Conservation (phyloP, 495 filamentous ascomycete species). For the Choiromyces venosus region DNA sequence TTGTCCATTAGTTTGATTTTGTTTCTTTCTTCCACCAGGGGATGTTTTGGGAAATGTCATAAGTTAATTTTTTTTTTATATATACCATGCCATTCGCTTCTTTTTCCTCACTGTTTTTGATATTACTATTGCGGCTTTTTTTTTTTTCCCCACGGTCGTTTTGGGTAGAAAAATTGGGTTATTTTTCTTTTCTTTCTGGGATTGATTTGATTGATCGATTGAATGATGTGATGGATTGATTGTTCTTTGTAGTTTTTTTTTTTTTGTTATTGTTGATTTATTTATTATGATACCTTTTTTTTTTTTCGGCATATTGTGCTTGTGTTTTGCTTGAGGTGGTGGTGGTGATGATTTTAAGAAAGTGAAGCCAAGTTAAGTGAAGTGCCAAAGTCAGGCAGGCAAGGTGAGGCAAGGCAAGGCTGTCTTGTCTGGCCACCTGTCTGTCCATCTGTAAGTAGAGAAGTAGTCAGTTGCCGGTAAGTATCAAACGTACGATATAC, state of each 20-base stretch:
- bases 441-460: too few species aligned
- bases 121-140: slow-evolving; percentile 10
- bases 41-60: neutral
- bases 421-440: too few species aligned
- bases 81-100: slow-evolving; percentile 26
- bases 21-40: slow-evolving; percentile 9
- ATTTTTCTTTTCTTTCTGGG: neutral
- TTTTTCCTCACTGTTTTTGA: slow-evolving; percentile 5
- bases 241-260: neutral
- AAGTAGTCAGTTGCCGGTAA: too few species aligned
- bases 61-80: slow-evolving; percentile 19
- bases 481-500: neutral
- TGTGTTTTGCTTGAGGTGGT: neutral
- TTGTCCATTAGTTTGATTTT: slow-evolving; percentile 1
- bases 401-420: neutral
- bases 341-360: too few species aligned
- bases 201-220: neutral
- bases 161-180: neutral
- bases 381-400: neutral
- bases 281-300: neutral
- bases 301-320: neutral
- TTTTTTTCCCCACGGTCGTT: slow-evolving; percentile 11
- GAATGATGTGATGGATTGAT: too few species aligned
- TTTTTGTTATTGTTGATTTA: neutral
- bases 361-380: neutral